Evolutionary conservation across 495 filamentous ascomycete species (phyloP).

Genomic region (Collariella sp.): DNA sequence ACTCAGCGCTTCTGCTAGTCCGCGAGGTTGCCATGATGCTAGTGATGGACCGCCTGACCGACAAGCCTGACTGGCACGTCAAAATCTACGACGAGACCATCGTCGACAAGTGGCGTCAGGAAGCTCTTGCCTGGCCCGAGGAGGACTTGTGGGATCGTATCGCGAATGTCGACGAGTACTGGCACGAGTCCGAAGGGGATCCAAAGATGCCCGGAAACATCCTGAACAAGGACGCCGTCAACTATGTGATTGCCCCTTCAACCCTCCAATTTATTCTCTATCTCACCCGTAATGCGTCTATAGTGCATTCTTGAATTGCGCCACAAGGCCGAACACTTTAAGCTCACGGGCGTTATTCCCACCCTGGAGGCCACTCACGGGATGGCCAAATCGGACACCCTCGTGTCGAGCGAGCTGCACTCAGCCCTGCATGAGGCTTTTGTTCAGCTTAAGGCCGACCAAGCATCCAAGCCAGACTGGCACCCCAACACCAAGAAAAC

Average conservation of each 20-base stretch:
- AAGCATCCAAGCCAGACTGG: conserved; percentile 45
- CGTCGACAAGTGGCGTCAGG: conserved; percentile 31
- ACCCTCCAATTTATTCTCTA: too few species aligned
- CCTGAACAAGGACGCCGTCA: not conserved
- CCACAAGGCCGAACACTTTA: conserved; percentile 14
- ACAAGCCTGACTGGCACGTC: conserved; percentile 45
- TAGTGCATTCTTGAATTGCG: conserved; percentile 7
- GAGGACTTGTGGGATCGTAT: conserved; percentile 20
- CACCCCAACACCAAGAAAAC: conserved; percentile 48
- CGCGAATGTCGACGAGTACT: not conserved
- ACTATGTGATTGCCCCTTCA: not conserved
- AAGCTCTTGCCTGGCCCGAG: conserved; percentile 27
- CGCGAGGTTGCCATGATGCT: conserved; percentile 35
- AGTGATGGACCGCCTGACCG: conserved; percentile 32
- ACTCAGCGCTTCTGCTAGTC: conserved; percentile 15
- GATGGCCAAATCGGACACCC: conserved; percentile 25
- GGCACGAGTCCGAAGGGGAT: conserved; percentile 28
- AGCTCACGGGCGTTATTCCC: conserved; percentile 27
- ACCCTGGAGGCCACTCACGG: conserved; percentile 21
- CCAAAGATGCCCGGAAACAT: not conserved
- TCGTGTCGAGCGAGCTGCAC: conserved; percentile 14
- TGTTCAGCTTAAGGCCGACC: conserved; percentile 32
- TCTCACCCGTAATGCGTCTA: not conserved
- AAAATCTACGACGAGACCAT: conserved; percentile 47
- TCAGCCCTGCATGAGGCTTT: conserved; percentile 16